Conservation (phyloP, 192 early-diverging fungal genomes). For the Powellomyces hirtus region DNA sequence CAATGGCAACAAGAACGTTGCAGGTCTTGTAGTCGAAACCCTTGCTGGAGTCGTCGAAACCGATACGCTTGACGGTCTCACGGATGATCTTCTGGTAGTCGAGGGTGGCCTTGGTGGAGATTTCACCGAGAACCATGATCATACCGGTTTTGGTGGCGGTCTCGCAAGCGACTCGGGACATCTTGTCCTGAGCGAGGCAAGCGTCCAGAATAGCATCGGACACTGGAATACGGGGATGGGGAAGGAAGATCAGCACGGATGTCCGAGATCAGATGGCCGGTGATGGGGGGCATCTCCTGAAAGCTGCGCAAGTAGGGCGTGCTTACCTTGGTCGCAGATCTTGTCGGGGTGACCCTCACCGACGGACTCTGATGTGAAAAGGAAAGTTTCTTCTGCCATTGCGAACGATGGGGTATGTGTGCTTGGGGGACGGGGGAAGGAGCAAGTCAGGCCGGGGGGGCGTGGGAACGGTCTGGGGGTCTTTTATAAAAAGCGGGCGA, state of each 20-base stretch:
- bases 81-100: slow-evolving; percentile 99
- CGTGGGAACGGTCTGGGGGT: not conserved
- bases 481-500: not conserved
- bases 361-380: slow-evolving; percentile 99
- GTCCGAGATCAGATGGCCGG: not conserved
- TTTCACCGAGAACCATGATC: slow-evolving; percentile 99
- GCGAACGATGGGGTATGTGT: not conserved
- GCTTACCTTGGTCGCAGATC: slow-evolving; percentile 91
- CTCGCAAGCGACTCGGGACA: slow-evolving; percentile 99
- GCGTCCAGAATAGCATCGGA: slow-evolving; percentile 99
- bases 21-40: slow-evolving; percentile 99
- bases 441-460: not conserved
- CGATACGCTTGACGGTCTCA: slow-evolving; percentile 97
- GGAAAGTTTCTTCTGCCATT: slow-evolving; percentile 73
- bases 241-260: not conserved
- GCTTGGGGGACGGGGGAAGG: not conserved
- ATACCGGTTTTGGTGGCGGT: slow-evolving; percentile 99
- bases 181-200: slow-evolving; percentile 83
- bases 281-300: not conserved
- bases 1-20: slow-evolving; percentile 99
- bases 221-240: slow-evolving; percentile 43
- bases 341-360: slow-evolving; percentile 99
- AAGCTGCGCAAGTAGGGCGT: not conserved
- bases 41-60: slow-evolving; percentile 98
- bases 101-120: slow-evolving; percentile 95